Evolutionary conservation across 177 flowering plant species (phyloP), one percentile per base, ranked within the genome.

Genomic region (Vitis hybrid): DNA sequence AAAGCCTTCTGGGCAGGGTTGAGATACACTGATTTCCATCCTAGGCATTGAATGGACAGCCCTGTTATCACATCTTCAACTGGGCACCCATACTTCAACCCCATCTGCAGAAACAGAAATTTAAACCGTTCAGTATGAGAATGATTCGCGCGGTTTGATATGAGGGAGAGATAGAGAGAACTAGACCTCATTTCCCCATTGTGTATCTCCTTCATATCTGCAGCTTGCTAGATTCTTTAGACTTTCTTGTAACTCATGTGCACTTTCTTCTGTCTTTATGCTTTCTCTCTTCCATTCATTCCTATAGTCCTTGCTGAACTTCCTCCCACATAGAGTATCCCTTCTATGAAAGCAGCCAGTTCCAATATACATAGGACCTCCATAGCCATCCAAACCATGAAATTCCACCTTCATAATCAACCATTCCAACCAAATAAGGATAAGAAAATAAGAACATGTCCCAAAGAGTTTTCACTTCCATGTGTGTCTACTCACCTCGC

Each of bases 1-100:
- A 92, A 91, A 0, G 72, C 89, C 15, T 26, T 23, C 62, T 79
- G 80, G 2, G 61, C 21, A 51, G 92, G 90, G 61, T 83, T 82
- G 74, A 23, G 80, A 55, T 79, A 88, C 3, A 83, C 75, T 11
- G 97, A 87, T 68, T 78, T 91, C 98, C 98, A 91, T 4, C 98
- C 97, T 10, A 78, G 62, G 65, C 87, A 88, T 19, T 87, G 89
- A 13, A 92, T 89, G 9, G 88, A 48, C 15, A 92, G 63, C 19
- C 97, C 98, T 4, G 97, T 89, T 7, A 86, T 66, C n/a, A 84
- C 78, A 68, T 92, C 96, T 56, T 92, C 97, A 6, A 87, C 90
- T 6, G 79, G 80, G 60, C 80, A 81, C 0, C 91, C 97, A 70
- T 90, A 88, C 72, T 70, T 85, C 75, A 90, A 34, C 3, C 94